Percentiles rank a stretch among this genome's conserved stretches.
These are phyloP conservation scores for Talaromyces thailandensis DNA, from an alignment of 495 filamentous ascomycete species.

Conservation along the genomic window DNA sequence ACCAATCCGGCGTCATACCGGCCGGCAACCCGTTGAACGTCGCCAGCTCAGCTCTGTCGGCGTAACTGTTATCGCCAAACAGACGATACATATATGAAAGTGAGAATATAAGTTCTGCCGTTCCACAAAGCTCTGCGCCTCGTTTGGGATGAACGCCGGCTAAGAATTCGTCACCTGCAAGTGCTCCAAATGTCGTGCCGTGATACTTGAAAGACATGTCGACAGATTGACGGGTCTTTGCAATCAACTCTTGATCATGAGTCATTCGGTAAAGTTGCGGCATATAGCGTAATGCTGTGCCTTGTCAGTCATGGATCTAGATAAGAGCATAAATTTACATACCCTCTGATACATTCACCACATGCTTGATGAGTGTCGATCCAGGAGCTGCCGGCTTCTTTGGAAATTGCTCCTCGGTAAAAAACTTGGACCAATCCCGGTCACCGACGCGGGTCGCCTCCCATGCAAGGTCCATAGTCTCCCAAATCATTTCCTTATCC, in stretches of 20 bases:
- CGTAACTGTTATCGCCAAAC: slow-evolving; percentile 38
- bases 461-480: slow-evolving; percentile 6
- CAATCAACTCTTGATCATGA: slow-evolving; percentile 22
- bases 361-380: slow-evolving; percentile 20
- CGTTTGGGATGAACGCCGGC: slow-evolving; percentile 21
- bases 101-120: slow-evolving; percentile 35
- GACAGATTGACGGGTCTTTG: slow-evolving; percentile 27
- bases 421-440: slow-evolving; percentile 7
- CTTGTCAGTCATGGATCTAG: background rate
- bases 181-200: slow-evolving; percentile 26
- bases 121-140: slow-evolving; percentile 33
- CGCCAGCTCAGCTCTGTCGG: slow-evolving; percentile 45
- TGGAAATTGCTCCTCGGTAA: slow-evolving; percentile 5
- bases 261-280: slow-evolving; percentile 17
- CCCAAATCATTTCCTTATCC: slow-evolving; percentile 7
- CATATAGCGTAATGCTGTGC: slow-evolving; percentile 4
- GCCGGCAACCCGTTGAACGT: slow-evolving; percentile 54
- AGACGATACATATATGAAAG: slow-evolving; percentile 32
- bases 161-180: slow-evolving; percentile 29
- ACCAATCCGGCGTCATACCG: slow-evolving; percentile 46
- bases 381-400: slow-evolving; percentile 5
- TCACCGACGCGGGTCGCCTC: slow-evolving; percentile 4
- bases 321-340: background rate
- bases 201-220: slow-evolving; percentile 42
- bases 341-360: slow-evolving; percentile 42